phyloP scores from a whole-genome alignment of 169 alveolate genomes.

The Eimeria mitis region DNA sequence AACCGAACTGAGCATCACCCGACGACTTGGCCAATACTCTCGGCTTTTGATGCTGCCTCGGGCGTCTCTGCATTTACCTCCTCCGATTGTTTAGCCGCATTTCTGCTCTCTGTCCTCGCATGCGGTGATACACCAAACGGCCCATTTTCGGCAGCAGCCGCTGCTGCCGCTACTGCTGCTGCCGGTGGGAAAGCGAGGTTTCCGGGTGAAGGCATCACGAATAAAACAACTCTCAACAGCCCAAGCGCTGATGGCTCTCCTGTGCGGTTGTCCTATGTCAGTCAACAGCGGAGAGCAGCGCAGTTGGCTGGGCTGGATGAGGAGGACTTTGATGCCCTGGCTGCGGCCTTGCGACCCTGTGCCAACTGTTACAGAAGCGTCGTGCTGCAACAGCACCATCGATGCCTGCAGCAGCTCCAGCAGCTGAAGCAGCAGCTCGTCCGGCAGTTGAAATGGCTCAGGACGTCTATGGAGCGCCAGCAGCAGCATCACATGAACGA shows the following conservation, averaged over 20 bases:
- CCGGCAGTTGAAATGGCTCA: slow-evolving; percentile 13
- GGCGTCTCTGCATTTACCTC: neutral
- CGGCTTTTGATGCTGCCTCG: neutral
- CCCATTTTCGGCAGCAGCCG: slow-evolving; percentile 21
- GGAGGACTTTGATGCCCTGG: slow-evolving; percentile 28
- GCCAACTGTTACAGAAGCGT: slow-evolving; percentile 21
- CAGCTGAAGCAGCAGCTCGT: slow-evolving; percentile 23
- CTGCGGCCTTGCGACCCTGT: slow-evolving; percentile 31
- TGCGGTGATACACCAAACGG: neutral
- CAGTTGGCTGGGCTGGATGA: slow-evolving; percentile 7
- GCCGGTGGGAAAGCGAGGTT: neutral
- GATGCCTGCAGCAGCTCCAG: slow-evolving; percentile 31
- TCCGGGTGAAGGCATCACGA: neutral
- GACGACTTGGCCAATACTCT: neutral
- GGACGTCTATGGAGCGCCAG: neutral
- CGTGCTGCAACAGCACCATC: slow-evolving; percentile 33
- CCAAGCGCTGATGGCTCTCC: neutral
- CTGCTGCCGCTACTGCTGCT: slow-evolving; percentile 9
- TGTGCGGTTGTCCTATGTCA: neutral
- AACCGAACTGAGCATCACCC: neutral
- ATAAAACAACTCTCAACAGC: neutral
- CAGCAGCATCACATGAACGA: slow-evolving; percentile 41
- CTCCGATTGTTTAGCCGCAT: slow-evolving; percentile 42
- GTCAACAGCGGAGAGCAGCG: neutral
- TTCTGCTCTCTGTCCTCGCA: neutral